Evolutionary conservation across 2,329 filamentous ascomycete genomes (phyloP).

Genomic region (Paraphaeosphaeria minitans): DNA sequence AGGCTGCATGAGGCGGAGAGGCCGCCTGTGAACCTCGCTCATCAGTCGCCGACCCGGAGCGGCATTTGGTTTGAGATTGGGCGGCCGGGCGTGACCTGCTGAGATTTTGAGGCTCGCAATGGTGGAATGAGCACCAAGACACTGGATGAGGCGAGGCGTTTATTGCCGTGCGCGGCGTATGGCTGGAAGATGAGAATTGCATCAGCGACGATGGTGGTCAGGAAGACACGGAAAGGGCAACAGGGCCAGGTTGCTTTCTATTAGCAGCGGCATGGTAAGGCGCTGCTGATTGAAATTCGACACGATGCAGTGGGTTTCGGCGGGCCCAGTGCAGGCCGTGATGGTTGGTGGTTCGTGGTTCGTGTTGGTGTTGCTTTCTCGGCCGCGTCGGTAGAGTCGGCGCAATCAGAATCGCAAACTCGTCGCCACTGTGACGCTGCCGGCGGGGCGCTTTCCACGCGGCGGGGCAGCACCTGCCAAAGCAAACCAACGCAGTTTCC

Average conservation of each 20-base stretch:
- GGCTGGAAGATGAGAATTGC: neutral
- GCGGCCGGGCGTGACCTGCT: conserved; percentile 1
- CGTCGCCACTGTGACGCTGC: conserved; percentile 13
- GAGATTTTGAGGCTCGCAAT: neutral
- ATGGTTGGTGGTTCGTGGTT: too few relatives aligned
- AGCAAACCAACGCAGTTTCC: neutral
- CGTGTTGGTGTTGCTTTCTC: conserved; percentile 24
- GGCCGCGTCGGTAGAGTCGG: conserved; percentile 25
- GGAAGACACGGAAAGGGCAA: neutral
- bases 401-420: conserved; percentile 1
- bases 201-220: neutral
- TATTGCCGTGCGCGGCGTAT: neutral
- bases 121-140: neutral
- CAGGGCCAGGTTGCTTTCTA: neutral
- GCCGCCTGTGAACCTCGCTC: conserved; percentile 6
- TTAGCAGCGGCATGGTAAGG: conserved; percentile 9
- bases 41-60: conserved; percentile 5
- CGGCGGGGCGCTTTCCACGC: conserved; percentile 9
- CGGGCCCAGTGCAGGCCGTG: conserved; percentile 21
- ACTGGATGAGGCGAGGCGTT: neutral
- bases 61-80: conserved; percentile 7
- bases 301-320: conserved; percentile 16
- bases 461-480: conserved; percentile 12
- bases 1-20: conserved; percentile 9
- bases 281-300: conserved; percentile 45